Evolutionary conservation across 306 rosid genomes (phyloP).

Genomic region (Cicer chorassanicum): DNA sequence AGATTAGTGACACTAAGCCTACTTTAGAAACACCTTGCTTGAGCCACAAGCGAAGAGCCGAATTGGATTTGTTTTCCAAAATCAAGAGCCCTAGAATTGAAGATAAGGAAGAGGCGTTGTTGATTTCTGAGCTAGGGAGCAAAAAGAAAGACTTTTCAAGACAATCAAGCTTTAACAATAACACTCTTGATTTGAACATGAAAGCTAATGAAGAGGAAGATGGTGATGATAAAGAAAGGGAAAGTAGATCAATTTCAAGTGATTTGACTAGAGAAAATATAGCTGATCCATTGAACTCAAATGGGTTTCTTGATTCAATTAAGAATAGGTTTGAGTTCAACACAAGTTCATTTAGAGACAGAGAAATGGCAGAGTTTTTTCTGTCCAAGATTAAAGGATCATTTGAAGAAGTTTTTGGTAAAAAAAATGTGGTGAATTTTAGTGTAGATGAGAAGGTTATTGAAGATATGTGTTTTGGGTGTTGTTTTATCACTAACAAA

Average conservation of each 20-base stretch:
- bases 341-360: conserved; percentile 54
- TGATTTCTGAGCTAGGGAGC: conserved; percentile 44
- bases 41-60: conserved; percentile 71
- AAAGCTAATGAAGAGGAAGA: conserved; percentile 69
- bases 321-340: conserved; percentile 61
- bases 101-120: conserved; percentile 50
- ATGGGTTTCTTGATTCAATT: conserved; percentile 58
- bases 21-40: conserved; percentile 48
- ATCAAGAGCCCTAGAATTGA: conserved; percentile 58
- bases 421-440: conserved; percentile 53
- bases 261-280: conserved; percentile 68
- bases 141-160: conserved; percentile 56
- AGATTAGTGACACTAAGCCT: conserved; percentile 53
- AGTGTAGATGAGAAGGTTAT: conserved; percentile 76
- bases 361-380: conserved; percentile 61
- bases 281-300: conserved; percentile 46
- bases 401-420: conserved; percentile 63
- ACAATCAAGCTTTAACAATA: conserved; percentile 68
- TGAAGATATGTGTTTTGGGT: conserved; percentile 62
- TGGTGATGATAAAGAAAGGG: conserved; percentile 48
- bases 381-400: conserved; percentile 58
- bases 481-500: conserved; percentile 71
- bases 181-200: conserved; percentile 77
- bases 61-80: conserved; percentile 63
- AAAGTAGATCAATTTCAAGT: conserved; percentile 60